Evolutionary conservation across 169 alveolate species (phyloP), one percentile per base, ranked within the genome.

Genomic region (Eimeria brunetti): DNA sequence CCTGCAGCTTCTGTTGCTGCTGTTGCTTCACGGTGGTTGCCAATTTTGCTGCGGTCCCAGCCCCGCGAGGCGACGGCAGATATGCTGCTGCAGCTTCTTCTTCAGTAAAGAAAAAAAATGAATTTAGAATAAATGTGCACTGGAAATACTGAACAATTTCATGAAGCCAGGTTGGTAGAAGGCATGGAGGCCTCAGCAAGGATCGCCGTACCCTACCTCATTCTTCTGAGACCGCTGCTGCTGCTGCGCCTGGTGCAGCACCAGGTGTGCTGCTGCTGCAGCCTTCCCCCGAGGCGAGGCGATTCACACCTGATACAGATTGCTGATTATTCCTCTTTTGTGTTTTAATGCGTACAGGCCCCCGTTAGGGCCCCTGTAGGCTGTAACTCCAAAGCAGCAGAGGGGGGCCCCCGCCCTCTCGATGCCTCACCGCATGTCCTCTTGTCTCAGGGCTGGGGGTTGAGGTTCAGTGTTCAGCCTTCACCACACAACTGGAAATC

Each of bases 21-120:
- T 2, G 89, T 6, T n/a, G 67, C 73, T 38, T 27, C 71, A 27
- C 53, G 9, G 36, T 49, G 27, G 89, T 53, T 53, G 71, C 41
- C 1, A 49, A 18, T 69, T 33, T 12, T 36, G 51, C 51, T 69
- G 80, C 80, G 80, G 80, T 69, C 80, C 80, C 73, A 81, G 89
- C 89, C 71, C 71, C 89, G 51, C 38, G 62, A 51, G 89, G 89
- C 89, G 67, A 75, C 73, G 27, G 38, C 75, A 16, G 89, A 12
- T 44, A 8, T 46, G 89, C 69, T 30, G 71, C 53, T 81, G 18
- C 89, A 22, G 33, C 56, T 33, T 81, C 73, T 53, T 24, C 71
- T 30, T 16, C 9, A 7, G 4, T 38, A 30, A 14, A 16, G 7
- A 49, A 33, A 5, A 30, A 16, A 53, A 81, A 53, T n/a, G 51